These are phyloP conservation scores for Trichomonascaceae sp. DNA, from an alignment of 1,139 yeast species.

Conservation along the genomic window DNA sequence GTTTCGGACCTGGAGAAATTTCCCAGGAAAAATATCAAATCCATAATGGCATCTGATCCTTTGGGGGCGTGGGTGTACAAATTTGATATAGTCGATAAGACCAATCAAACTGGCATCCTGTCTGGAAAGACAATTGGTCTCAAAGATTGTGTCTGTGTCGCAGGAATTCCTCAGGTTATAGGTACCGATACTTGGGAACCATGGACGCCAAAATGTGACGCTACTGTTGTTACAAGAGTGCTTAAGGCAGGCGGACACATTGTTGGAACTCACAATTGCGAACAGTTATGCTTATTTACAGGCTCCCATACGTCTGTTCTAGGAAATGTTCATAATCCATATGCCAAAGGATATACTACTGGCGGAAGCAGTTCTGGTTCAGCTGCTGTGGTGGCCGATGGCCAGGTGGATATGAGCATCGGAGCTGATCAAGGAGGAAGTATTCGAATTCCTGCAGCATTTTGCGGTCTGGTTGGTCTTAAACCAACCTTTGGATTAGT, in stretches of 20 bases:
- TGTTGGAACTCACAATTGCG: conserved; percentile 37
- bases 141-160: conserved; percentile 35
- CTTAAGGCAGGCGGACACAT: conserved; percentile 34
- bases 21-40: conserved; percentile 31
- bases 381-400: conserved; percentile 44
- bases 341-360: conserved; percentile 38
- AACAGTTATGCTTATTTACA: conserved; percentile 35
- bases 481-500: conserved; percentile 61
- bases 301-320: conserved; percentile 34
- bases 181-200: conserved; percentile 34
- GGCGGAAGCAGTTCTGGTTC: conserved; percentile 63
- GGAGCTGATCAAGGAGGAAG: conserved; percentile 80
- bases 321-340: conserved; percentile 40
- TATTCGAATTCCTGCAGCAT: conserved; percentile 70
- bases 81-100: conserved; percentile 32
- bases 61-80: conserved; percentile 38
- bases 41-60: conserved; percentile 18
- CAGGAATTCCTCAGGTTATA: conserved; percentile 34
- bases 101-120: conserved; percentile 25
- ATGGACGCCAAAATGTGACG: conserved; percentile 34
- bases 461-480: conserved; percentile 58
- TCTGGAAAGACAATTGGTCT: conserved; percentile 32
- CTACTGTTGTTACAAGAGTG: conserved; percentile 34
- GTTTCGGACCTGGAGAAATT: conserved; percentile 30
- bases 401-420: conserved; percentile 46